Conservation (phyloP, 176 grass and related monocot species). For the Eragrostis nindensis region DNA sequence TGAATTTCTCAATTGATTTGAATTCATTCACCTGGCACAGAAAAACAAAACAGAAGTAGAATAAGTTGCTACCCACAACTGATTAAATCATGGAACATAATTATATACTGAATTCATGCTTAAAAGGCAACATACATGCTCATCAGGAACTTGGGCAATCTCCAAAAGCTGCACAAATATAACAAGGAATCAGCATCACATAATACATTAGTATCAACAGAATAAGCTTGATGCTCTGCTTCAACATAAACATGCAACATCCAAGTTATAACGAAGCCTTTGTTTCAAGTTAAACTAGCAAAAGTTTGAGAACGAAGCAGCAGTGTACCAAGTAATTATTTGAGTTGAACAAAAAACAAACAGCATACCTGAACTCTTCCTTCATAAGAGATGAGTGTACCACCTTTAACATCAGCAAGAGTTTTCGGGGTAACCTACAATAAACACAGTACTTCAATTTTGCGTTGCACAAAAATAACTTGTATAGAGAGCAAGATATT, state of each 20-base stretch:
- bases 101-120: background rate
- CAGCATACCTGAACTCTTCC: constrained; percentile 88
- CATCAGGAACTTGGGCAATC: constrained; percentile 99
- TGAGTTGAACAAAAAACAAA: background rate
- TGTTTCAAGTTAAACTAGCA: constrained; percentile 1
- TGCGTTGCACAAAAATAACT: constrained; percentile 28
- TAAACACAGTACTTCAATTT: constrained; percentile 24
- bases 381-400: constrained; percentile 95
- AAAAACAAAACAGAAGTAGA: background rate
- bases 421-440: constrained; percentile 95
- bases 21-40: constrained; percentile 76
- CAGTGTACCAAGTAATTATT: background rate
- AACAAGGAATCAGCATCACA: background rate
- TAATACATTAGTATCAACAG: background rate
- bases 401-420: constrained; percentile 93
- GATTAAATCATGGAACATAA: constrained; percentile 17
- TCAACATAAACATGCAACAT: constrained; percentile 19
- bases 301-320: background rate
- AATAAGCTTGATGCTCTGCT: constrained; percentile 10
- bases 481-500: background rate
- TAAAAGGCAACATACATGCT: constrained; percentile 63
- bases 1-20: constrained; percentile 99
- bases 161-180: constrained; percentile 83
- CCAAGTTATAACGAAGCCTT: background rate
- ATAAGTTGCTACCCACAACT: background rate